A percentile compares a stretch with the other conserved stretches of the same genome.
These are phyloP conservation scores for Avena sativa DNA, from an alignment of 176 grass and related monocot genomes.

Conservation along the genomic window DNA sequence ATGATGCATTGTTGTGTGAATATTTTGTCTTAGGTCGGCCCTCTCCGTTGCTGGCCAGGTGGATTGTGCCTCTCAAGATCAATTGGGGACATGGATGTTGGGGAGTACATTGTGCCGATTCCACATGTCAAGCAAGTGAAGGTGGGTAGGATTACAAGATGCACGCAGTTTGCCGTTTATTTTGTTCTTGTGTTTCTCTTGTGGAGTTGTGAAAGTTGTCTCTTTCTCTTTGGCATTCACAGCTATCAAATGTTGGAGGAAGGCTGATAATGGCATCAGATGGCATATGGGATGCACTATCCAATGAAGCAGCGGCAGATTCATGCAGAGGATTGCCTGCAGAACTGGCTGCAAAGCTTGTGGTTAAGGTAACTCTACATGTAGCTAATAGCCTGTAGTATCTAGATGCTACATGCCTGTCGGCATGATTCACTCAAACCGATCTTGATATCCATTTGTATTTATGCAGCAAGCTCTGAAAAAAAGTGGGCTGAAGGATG, in stretches of 20 bases:
- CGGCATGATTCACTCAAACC: neutral
- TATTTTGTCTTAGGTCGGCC: constrained; percentile 67
- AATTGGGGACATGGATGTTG: constrained; percentile 95
- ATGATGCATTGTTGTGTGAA: constrained; percentile 5
- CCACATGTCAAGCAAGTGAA: constrained; percentile 99
- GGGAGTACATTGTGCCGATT: constrained; percentile 95
- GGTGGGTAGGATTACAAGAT: constrained; percentile 47
- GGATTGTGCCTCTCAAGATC: constrained; percentile 97
- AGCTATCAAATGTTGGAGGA: constrained; percentile 89
- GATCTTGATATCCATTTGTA: constrained; percentile 8
- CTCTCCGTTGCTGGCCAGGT: constrained; percentile 96
- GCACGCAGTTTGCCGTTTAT: neutral
- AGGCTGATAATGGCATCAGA: constrained; percentile 94
- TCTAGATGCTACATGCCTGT: neutral
- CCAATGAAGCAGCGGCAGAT: constrained; percentile 78
- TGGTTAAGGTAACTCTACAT: constrained; percentile 79
- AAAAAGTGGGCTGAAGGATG: constrained; percentile 94
- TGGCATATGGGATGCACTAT: constrained; percentile 97
- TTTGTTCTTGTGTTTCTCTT: neutral
- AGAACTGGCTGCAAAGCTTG: constrained; percentile 86
- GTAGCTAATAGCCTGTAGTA: neutral
- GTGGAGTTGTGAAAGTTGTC: neutral
- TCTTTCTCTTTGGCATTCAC: constrained; percentile 38
- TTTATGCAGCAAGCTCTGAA: constrained; percentile 85
- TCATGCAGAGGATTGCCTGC: constrained; percentile 84